Percentiles rank a stretch among this genome's conserved stretches.
phyloP scores from a whole-genome alignment of 192 early-diverging fungal species.

The Coemansia sp. region DNA sequence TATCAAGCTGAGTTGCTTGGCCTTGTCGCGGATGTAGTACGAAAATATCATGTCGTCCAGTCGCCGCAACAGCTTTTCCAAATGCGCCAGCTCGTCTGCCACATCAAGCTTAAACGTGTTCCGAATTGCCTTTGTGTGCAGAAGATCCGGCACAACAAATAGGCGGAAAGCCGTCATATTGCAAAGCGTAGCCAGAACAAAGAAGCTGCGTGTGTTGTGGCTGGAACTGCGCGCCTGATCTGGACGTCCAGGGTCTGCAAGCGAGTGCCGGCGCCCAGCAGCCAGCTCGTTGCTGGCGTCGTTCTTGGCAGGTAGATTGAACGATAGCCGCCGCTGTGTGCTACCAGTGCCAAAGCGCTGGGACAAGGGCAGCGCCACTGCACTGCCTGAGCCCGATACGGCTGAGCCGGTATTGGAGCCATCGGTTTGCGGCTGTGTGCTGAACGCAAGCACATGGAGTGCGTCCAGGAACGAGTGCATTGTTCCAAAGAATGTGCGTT shows the following conservation, averaged over 20 bases:
- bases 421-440: conserved; percentile 4
- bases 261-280: conserved; percentile 25
- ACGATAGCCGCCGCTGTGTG: conserved; percentile 40
- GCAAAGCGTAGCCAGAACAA: conserved; percentile 74
- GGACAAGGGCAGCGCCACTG: background rate
- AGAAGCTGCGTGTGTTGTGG: conserved; percentile 27
- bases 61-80: conserved; percentile 72
- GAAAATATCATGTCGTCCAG: conserved; percentile 82
- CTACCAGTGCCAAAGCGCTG: conserved; percentile 15
- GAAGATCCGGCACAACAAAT: conserved; percentile 73
- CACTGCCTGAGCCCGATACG: background rate
- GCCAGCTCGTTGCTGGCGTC: conserved; percentile 1
- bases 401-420: background rate
- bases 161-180: conserved; percentile 76
- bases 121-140: conserved; percentile 64
- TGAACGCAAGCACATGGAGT: conserved; percentile 64
- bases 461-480: conserved; percentile 79
- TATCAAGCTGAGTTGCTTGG: conserved; percentile 65
- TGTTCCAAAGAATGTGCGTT: conserved; percentile 70
- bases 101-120: conserved; percentile 61
- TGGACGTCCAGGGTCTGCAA: conserved; percentile 10
- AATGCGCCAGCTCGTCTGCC: conserved; percentile 60
- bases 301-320: conserved; percentile 30
- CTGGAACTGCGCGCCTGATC: conserved; percentile 13
- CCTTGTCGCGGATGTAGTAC: conserved; percentile 81